Conservation (phyloP, 2,329 filamentous ascomycete species). For the Sporothrix brasiliensis region DNA sequence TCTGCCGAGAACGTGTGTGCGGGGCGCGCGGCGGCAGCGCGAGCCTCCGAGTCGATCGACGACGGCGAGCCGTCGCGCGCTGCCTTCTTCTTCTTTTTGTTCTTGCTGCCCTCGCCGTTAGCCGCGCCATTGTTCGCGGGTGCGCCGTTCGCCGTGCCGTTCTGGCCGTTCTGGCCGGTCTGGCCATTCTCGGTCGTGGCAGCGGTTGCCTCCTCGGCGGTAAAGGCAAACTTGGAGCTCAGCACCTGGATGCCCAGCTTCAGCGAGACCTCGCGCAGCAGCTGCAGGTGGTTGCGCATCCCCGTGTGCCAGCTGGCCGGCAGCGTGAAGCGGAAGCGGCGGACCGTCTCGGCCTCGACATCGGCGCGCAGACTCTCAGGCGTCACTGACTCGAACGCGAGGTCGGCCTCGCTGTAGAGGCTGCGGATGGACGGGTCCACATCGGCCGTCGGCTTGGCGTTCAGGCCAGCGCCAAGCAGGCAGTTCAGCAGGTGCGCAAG, state of each 20-base stretch:
- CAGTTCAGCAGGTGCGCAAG: slow-evolving; percentile 91
- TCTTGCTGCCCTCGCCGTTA: slow-evolving; percentile 48
- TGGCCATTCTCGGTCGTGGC: slow-evolving; percentile 34
- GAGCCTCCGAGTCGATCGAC: slow-evolving; percentile 45
- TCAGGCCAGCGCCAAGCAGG: slow-evolving; percentile 75
- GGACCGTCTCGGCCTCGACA: slow-evolving; percentile 70
- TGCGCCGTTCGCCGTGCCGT: slow-evolving; percentile 34
- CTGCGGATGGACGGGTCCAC: slow-evolving; percentile 72
- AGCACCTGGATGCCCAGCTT: slow-evolving; percentile 89
- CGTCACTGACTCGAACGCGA: slow-evolving; percentile 77
- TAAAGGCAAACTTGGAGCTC: slow-evolving; percentile 75
- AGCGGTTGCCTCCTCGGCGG: slow-evolving; percentile 44
- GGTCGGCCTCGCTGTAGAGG: slow-evolving; percentile 80
- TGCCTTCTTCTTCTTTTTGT: slow-evolving; percentile 66
- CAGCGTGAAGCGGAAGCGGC: slow-evolving; percentile 77
- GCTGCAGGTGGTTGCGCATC: slow-evolving; percentile 70
- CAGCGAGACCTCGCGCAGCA: slow-evolving; percentile 84
- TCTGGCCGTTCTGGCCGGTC: slow-evolving; percentile 31
- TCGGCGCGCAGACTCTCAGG: slow-evolving; percentile 70
- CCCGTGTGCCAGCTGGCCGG: slow-evolving; percentile 66
- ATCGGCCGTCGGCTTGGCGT: slow-evolving; percentile 75
- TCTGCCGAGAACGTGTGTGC: slow-evolving; percentile 73
- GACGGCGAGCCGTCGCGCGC: slow-evolving; percentile 58
- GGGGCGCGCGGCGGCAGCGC: slow-evolving; percentile 48
- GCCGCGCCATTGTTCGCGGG: slow-evolving; percentile 41